Evolutionary conservation across 345 rosid genomes (phyloP).

Genomic region (Gossypium anomalum): DNA sequence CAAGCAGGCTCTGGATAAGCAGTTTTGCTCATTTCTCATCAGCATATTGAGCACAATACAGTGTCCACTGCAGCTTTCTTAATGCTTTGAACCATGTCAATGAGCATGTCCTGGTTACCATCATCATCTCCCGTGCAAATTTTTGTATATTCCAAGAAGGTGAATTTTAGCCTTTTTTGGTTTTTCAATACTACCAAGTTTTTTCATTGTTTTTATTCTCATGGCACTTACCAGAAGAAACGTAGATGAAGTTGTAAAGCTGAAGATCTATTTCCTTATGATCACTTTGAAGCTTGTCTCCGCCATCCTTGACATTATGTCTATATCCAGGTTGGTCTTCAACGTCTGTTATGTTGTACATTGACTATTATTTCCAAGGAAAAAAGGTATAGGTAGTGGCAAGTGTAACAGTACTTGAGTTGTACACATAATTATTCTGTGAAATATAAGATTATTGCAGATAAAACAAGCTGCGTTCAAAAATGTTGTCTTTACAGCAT

Average conservation of each 20-base stretch:
- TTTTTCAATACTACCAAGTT: conserved; percentile 11
- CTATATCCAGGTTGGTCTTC: not conserved
- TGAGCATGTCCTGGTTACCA: not conserved
- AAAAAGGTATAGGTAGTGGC: not conserved
- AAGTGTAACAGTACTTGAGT: conserved; percentile 4
- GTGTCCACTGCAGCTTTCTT: conserved; percentile 9
- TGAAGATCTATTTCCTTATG: conserved; percentile 13
- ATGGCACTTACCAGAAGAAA: conserved; percentile 1
- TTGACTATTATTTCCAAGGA: not conserved
- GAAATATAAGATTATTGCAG: conserved; percentile 9
- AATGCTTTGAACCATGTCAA: conserved; percentile 4
- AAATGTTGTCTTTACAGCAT: not conserved
- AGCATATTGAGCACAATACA: not conserved
- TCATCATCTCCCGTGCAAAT: conserved; percentile 10
- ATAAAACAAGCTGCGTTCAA: not conserved
- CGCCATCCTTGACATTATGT: not conserved
- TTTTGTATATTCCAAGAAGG: conserved; percentile 25
- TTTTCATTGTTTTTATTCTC: conserved; percentile 8
- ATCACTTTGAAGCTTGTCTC: conserved; percentile 2
- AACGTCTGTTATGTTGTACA: conserved; percentile 11
- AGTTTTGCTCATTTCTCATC: conserved; percentile 1
- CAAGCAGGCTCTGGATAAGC: conserved; percentile 31
- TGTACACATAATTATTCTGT: conserved; percentile 5
- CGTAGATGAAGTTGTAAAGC: conserved; percentile 14
- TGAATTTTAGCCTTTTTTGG: conserved; percentile 21